A percentile compares a stretch with the other conserved stretches of the same genome.
Evolutionary conservation across 768 basidiomycete genomes (phyloP).

Genomic region (Mycena kentingensis): DNA sequence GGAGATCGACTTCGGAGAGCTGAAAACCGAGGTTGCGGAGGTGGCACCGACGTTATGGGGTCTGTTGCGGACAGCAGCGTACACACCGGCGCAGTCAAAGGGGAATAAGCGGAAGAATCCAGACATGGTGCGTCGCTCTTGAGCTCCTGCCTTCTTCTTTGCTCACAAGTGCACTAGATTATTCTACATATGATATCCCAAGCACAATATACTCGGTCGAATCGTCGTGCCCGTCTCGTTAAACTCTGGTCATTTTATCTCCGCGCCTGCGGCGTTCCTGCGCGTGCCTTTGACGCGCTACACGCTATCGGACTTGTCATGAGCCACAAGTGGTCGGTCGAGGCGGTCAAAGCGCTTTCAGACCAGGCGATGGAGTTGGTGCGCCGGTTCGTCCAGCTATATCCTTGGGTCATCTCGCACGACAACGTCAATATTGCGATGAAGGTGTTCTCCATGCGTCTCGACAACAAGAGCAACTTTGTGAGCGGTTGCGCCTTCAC

Average conservation of each 20-base stretch:
- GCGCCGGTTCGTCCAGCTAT: neutral
- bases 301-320: slow-evolving; percentile 20
- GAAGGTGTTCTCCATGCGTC: slow-evolving; percentile 25
- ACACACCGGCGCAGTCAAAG: slow-evolving; percentile 11
- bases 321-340: slow-evolving; percentile 11
- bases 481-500: slow-evolving; percentile 28
- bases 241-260: slow-evolving; percentile 23
- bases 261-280: slow-evolving; percentile 21
- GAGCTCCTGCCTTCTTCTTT: too few species aligned
- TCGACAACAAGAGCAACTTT: slow-evolving; percentile 28
- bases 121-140: slow-evolving; percentile 18
- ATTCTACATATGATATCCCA: slow-evolving; percentile 7
- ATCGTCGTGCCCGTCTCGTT: slow-evolving; percentile 7
- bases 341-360: neutral
- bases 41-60: slow-evolving; percentile 17
- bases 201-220: slow-evolving; percentile 17
- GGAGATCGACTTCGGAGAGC: slow-evolving; percentile 9
- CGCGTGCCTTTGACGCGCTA: slow-evolving; percentile 20
- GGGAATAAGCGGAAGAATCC: slow-evolving; percentile 19
- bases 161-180: too few species aligned
- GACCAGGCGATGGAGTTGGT: slow-evolving; percentile 15
- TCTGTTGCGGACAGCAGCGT: slow-evolving; percentile 5
- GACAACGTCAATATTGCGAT: slow-evolving; percentile 24
- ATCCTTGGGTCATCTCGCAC: slow-evolving; percentile 19
- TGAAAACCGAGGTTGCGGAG: slow-evolving; percentile 10